A percentile compares a stretch with the other conserved stretches of the same genome.
Conservation (phyloP, 2,329 filamentous ascomycete species). For the Talaromyces rugulosus region DNA sequence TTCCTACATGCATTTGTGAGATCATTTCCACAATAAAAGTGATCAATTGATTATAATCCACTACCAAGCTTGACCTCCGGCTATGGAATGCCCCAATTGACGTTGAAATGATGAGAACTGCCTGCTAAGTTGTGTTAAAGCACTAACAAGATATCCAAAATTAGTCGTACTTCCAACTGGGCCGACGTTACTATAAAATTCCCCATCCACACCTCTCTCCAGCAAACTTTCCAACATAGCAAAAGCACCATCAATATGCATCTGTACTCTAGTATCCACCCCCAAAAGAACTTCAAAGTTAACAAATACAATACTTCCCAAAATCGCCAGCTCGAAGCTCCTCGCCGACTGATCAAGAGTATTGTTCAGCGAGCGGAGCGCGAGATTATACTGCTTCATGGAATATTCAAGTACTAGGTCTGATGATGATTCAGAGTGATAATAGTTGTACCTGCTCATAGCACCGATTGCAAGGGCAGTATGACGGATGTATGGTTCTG, state of each 20-base stretch:
- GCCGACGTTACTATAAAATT: not conserved
- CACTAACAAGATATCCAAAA: conserved; percentile 4
- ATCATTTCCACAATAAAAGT: not conserved
- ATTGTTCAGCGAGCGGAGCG: not conserved
- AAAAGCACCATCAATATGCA: conserved; percentile 4
- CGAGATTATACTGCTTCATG: conserved; percentile 4
- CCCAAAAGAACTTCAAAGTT: conserved; percentile 8
- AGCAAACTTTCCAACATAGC: not conserved
- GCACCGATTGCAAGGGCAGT: conserved; percentile 3
- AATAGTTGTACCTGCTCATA: conserved; percentile 3
- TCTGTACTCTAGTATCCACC: not conserved
- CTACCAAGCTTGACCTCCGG: not conserved
- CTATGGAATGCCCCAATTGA: not conserved
- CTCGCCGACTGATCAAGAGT: not conserved
- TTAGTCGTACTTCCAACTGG: not conserved
- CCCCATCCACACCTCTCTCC: not conserved
- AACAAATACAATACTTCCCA: conserved; percentile 8
- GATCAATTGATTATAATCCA: not conserved
- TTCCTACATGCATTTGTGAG: not conserved
- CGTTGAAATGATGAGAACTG: not conserved
- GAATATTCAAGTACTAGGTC: not conserved
- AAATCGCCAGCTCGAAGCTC: not conserved
- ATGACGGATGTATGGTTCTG: not conserved
- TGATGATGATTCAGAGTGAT: not conserved
- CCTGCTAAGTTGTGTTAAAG: not conserved